Evolutionary conservation across 1,284 basidiomycete genomes (phyloP).

Genomic region (Vanrija humicola): DNA sequence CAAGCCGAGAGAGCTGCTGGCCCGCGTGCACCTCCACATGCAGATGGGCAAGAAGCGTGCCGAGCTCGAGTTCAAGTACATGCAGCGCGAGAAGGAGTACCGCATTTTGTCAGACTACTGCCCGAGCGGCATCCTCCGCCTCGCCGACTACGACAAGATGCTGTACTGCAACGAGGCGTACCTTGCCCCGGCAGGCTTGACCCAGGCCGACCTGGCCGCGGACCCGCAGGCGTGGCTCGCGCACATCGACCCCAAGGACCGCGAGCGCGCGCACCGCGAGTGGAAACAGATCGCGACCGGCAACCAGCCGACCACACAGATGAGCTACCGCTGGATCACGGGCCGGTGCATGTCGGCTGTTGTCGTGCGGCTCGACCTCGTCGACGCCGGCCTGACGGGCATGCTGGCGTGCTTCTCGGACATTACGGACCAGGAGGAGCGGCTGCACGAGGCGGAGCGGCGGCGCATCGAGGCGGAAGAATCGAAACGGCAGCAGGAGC

Average conservation of each 20-base stretch:
- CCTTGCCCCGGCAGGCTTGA: neutral
- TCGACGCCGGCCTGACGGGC: conserved; percentile 29
- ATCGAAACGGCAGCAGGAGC: conserved; percentile 28
- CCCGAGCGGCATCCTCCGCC: conserved; percentile 36
- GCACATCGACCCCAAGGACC: neutral
- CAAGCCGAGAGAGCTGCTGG: conserved; percentile 41
- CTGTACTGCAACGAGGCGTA: conserved; percentile 37
- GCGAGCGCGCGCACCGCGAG: conserved; percentile 4
- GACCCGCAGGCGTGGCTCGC: neutral
- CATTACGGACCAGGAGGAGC: conserved; percentile 37
- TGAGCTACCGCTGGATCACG: conserved; percentile 37
- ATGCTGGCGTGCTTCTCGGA: conserved; percentile 42
- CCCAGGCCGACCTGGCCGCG: too few species aligned
- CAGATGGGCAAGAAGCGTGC: conserved; percentile 30
- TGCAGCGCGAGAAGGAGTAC: conserved; percentile 28
- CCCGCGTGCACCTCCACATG: conserved; percentile 36
- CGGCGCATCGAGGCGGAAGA: conserved; percentile 26
- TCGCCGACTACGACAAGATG: conserved; percentile 20
- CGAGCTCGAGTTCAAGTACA: conserved; percentile 24
- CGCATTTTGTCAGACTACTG: conserved; percentile 40
- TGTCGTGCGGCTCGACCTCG: conserved; percentile 37
- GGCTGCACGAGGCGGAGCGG: conserved; percentile 23
- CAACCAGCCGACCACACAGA: conserved; percentile 5
- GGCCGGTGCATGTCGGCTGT: conserved; percentile 28
- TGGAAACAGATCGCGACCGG: conserved; percentile 11